Evolutionary conservation across 495 filamentous ascomycete genomes (phyloP), one percentile per base, ranked within the genome.

Genomic region (Staphylotrichum longicolle): DNA sequence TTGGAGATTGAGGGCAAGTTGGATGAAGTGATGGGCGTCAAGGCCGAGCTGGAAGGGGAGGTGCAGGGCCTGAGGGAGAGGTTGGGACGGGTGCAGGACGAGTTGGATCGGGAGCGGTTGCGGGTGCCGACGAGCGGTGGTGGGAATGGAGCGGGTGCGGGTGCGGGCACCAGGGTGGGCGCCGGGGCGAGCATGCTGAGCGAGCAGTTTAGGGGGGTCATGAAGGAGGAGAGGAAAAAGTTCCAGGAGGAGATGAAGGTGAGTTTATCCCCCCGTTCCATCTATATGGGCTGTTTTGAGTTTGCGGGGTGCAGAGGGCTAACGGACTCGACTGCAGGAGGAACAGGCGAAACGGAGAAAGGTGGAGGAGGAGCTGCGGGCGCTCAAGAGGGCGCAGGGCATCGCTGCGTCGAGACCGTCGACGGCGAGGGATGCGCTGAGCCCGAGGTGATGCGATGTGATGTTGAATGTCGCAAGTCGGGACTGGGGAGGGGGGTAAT

Each of bases 1-100:
- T 80, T 95, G 10, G 95, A 97, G 66, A 75, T 84, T 35, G 78
- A 88, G 56, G 84, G 89, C 61, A 69, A 75, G 72, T 69, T 81
- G 40, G 78, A 81, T 59, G 70, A 75, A 42, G 71, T 69, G 1
- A 30, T 68, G 12, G 63, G 59, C 4, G 63, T 68, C 8, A 72
- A 64, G 67, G 40, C 65, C 9, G 70, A 69, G 27, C 66, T 78
- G 7, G 75, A 77, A 66, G 65, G 61, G 1, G 78, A 80, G 65
- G 65, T 73, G 45, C 69, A 69, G 30, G 58, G 35, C 14, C 47
- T 77, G 49, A 63, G 63, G 51, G 63, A 70, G 39, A 72, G 70
- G 53, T 59, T 78, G 15, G 75, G 73, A 20, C 54, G 64, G 46
- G 61, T 79, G 35, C 73, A 76, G 62, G 78, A 81, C 48, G 73